Base-by-base conservation (phyloP, 495 filamentous ascomycete genomes). In the Penicillium alfredii region DNA sequence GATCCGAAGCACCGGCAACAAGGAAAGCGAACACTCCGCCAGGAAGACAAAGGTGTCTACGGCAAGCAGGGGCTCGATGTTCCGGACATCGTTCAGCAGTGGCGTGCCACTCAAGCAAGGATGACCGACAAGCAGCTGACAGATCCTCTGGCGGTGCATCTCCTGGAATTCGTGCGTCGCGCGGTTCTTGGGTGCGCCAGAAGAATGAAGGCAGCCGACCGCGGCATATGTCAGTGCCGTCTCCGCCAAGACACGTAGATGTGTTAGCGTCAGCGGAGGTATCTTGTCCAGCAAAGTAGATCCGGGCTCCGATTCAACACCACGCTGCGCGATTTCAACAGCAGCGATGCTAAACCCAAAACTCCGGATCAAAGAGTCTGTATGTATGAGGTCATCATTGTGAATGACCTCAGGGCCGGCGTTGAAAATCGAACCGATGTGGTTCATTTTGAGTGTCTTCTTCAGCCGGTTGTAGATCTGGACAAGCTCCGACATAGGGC, bases 271-370 rank as follows among this genome's bases (percentile, higher is more conserved):
- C 50, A 93, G 74, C 24, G 86, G 75, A 1, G 90, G 79, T 17
- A 97, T 84, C 48, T 81, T 88, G 42, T 89, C 84, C n/a, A 97
- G 53, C 20, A 96, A 63, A 0, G 82, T 89, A 47, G 72, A 69
- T 12, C 84, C 84, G 21, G 78, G 76, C 25, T 86, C 78, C 3
- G 84, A 81, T 38, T 85, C 82, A 2, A 88, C 66, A 9, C 93
- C 92, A 34, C 92, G 83, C 53, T 95, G 90, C 28, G 87, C 78
- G 38, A 99, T 96, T 58, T 99, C 92, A 4, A 84, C 78, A 0
- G 87, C 80, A 2, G 90, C 78, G 33, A 99, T 89, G n/a, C 90
- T 88, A 60, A 74, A 86, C 0, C 88, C 92, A 11, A 97, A 78
- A 26, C 80, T 74, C 30, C 69, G 70, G 21, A 85, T 80, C 26